These are phyloP conservation scores for Haematococcus lacustris DNA, from an alignment of 139 green algal genomes.

Conservation along the genomic window DNA sequence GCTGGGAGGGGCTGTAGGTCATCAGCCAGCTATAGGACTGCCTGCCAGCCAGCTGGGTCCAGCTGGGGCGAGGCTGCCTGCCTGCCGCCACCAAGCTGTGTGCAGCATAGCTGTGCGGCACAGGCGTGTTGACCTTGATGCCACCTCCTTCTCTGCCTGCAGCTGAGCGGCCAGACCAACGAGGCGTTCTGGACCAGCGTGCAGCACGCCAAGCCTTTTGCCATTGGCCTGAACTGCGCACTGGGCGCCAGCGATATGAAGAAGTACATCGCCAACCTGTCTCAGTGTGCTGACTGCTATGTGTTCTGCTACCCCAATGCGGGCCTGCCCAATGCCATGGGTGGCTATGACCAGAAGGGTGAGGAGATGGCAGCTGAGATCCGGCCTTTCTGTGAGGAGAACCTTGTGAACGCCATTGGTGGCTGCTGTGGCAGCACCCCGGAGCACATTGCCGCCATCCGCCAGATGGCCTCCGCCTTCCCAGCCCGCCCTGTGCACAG, in stretches of 20 bases:
- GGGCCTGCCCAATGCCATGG: slow-evolving; percentile 96
- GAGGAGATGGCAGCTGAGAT: slow-evolving; percentile 92
- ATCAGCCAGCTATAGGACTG: not conserved
- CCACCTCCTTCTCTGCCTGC: not conserved
- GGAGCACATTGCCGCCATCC: slow-evolving; percentile 87
- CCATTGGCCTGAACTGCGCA: slow-evolving; percentile 94
- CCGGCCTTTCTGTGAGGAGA: slow-evolving; percentile 80
- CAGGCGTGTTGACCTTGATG: not conserved
- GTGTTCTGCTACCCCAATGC: slow-evolving; percentile 98
- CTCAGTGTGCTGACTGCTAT: slow-evolving; percentile 80
- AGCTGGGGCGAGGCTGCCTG: not conserved
- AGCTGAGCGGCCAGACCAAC: slow-evolving; percentile 93
- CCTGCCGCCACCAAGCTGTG: not conserved
- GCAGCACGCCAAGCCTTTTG: slow-evolving; percentile 83
- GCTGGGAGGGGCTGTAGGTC: not conserved
- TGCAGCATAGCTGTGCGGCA: not conserved
- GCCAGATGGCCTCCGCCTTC: slow-evolving; percentile 58
- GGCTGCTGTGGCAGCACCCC: slow-evolving; percentile 90
- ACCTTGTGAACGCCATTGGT: slow-evolving; percentile 89
- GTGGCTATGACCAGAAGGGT: slow-evolving; percentile 95
- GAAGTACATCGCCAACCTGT: slow-evolving; percentile 89
- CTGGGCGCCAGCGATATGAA: slow-evolving; percentile 93
- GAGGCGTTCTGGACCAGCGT: slow-evolving; percentile 98
- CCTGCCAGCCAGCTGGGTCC: not conserved
- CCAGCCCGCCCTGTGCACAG: slow-evolving; percentile 48